These are phyloP conservation scores for Fusarium sp. DNA, from an alignment of 2,329 filamentous ascomycete species.

Conservation along the genomic window DNA sequence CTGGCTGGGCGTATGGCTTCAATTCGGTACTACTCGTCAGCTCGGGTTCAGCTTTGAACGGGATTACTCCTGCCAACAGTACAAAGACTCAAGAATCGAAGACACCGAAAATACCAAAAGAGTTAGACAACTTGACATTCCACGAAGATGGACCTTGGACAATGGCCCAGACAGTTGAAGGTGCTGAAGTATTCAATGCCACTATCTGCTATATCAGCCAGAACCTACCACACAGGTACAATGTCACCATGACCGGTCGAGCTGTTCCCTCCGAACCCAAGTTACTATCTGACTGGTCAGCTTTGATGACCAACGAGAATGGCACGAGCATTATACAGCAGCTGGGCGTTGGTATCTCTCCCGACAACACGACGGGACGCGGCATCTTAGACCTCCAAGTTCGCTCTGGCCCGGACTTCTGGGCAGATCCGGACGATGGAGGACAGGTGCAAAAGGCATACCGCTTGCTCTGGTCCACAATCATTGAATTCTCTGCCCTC, in stretches of 20 bases:
- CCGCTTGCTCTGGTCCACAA: background rate
- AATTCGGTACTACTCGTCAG: slow-evolving; percentile 9
- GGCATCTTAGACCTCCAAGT: slow-evolving; percentile 19
- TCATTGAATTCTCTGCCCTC: background rate
- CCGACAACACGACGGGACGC: background rate
- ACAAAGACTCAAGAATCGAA: background rate
- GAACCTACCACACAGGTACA: slow-evolving; percentile 12
- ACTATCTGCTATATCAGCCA: slow-evolving; percentile 17
- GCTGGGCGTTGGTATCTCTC: background rate
- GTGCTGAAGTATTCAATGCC: slow-evolving; percentile 5
- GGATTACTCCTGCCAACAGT: background rate
- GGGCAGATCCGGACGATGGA: background rate
- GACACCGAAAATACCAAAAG: background rate
- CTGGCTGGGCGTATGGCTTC: slow-evolving; percentile 16
- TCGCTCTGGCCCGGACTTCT: background rate
- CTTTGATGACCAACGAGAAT: background rate
- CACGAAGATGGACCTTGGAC: slow-evolving; percentile 14
- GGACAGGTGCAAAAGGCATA: background rate
- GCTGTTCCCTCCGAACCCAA: slow-evolving; percentile 15
- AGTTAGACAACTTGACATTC: background rate
- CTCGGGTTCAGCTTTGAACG: slow-evolving; percentile 10
- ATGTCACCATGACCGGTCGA: slow-evolving; percentile 23
- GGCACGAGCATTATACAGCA: background rate
- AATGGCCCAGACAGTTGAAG: background rate
- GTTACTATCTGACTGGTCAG: slow-evolving; percentile 7